phyloP scores from a whole-genome alignment of 202 grass and related monocot species.

The Carex sylvatica region DNA sequence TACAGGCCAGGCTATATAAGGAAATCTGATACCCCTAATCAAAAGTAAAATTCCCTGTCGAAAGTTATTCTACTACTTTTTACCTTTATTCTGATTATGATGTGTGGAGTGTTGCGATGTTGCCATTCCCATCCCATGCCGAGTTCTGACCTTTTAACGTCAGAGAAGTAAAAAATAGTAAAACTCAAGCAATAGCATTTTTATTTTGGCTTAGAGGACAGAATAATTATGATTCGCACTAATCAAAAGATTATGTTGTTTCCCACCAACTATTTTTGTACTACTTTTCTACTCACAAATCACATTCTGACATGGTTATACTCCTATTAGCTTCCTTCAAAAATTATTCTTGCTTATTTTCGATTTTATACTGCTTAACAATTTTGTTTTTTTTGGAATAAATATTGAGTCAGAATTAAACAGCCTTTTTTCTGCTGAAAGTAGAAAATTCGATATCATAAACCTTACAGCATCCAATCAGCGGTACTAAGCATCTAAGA shows the following conservation, averaged over 20 bases:
- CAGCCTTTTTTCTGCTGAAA: neutral
- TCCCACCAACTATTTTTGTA: conserved; percentile 1
- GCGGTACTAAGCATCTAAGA: neutral
- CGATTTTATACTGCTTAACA: too few relatives aligned
- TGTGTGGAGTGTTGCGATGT: neutral
- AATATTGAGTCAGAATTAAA: neutral
- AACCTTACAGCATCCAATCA: neutral
- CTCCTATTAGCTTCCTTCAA: neutral
- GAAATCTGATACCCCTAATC: conserved; percentile 21
- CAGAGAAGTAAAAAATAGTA: conserved; percentile 18
- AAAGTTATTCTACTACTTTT: conserved; percentile 7
- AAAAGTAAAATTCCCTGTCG: conserved; percentile 17
- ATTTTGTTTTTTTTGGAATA: neutral
- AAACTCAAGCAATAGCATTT: neutral
- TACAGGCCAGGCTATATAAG: conserved; percentile 23
- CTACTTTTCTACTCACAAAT: neutral
- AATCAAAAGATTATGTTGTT: neutral
- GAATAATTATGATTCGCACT: conserved; percentile 6
- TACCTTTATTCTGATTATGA: conserved; percentile 16
- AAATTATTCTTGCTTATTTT: conserved; percentile 3
- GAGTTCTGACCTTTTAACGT: neutral
- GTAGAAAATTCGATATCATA: neutral
- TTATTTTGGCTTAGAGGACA: neutral
- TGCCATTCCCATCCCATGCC: neutral
- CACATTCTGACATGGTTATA: neutral